These are phyloP conservation scores for Iris macrosiphon DNA, from an alignment of 106 monocot genomes.

Conservation along the genomic window DNA sequence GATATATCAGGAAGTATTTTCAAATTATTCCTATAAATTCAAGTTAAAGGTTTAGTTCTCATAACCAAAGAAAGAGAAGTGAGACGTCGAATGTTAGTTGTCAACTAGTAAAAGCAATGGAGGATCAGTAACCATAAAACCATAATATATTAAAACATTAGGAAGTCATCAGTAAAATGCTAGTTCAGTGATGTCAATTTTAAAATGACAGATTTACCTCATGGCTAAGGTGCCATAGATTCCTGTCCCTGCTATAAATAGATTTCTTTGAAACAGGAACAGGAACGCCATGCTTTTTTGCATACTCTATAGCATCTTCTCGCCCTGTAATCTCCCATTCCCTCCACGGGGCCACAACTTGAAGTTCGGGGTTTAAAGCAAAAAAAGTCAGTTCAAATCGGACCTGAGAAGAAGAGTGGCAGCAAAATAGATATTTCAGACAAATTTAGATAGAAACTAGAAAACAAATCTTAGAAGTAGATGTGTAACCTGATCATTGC, in stretches of 20 bases:
- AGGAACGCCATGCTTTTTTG: constrained; percentile 84
- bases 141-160: background rate
- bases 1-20: too few species aligned
- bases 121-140: background rate
- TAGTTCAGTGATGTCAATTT: background rate
- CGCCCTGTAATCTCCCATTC: constrained; percentile 95
- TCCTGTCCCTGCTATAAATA: constrained; percentile 95
- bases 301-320: constrained; percentile 97
- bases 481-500: constrained; percentile 85
- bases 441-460: background rate
- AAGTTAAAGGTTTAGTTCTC: too few species aligned
- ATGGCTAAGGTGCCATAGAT: constrained; percentile 99
- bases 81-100: too few species aligned
- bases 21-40: too few species aligned
- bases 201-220: too few species aligned
- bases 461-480: constrained; percentile 3
- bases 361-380: constrained; percentile 80
- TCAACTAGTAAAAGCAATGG: background rate
- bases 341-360: constrained; percentile 97
- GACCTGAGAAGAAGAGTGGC: constrained; percentile 43
- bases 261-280: constrained; percentile 91
- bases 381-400: constrained; percentile 91
- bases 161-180: background rate
- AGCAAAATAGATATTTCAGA: background rate
- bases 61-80: too few species aligned